phyloP scores from a whole-genome alignment of 345 rosid species.

The Acer saccharum region DNA sequence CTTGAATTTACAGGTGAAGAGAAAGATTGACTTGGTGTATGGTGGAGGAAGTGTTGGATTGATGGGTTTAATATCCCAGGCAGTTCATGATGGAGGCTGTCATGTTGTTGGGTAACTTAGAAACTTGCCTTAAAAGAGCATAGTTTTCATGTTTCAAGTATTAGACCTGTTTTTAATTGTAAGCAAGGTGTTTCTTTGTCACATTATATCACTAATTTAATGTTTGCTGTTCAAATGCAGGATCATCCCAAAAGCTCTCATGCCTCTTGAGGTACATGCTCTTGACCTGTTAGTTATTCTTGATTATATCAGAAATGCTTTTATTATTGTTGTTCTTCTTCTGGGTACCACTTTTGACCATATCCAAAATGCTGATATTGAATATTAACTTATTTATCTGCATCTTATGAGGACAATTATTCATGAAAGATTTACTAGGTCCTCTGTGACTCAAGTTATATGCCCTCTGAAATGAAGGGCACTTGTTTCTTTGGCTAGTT shows the following conservation, averaged over 20 bases:
- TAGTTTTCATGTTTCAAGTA: constrained; percentile 19
- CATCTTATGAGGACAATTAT: neutral
- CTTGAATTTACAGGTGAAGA: constrained; percentile 61
- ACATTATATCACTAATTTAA: constrained; percentile 12
- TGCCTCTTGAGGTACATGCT: constrained; percentile 79
- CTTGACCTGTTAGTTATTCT: constrained; percentile 1
- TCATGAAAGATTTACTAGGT: neutral
- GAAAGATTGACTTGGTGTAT: constrained; percentile 88
- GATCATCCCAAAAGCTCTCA: constrained; percentile 91
- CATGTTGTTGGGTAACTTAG: constrained; percentile 86
- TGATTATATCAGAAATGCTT: neutral
- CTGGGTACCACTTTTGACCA: neutral
- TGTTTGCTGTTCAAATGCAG: constrained; percentile 51
- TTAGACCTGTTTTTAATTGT: constrained; percentile 11
- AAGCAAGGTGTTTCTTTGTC: constrained; percentile 12
- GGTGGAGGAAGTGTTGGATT: constrained; percentile 98
- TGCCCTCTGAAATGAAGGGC: neutral
- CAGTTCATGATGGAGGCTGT: constrained; percentile 83
- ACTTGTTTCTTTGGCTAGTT: neutral
- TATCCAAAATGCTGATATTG: constrained; percentile 1
- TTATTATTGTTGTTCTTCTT: neutral
- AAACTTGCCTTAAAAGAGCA: constrained; percentile 14
- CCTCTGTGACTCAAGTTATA: neutral
- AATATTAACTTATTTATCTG: neutral
- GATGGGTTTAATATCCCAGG: constrained; percentile 91